Percentiles rank a stretch among this genome's conserved stretches.
Conservation (phyloP, 768 basidiomycete genomes). For the Hygrocybe punicea region DNA sequence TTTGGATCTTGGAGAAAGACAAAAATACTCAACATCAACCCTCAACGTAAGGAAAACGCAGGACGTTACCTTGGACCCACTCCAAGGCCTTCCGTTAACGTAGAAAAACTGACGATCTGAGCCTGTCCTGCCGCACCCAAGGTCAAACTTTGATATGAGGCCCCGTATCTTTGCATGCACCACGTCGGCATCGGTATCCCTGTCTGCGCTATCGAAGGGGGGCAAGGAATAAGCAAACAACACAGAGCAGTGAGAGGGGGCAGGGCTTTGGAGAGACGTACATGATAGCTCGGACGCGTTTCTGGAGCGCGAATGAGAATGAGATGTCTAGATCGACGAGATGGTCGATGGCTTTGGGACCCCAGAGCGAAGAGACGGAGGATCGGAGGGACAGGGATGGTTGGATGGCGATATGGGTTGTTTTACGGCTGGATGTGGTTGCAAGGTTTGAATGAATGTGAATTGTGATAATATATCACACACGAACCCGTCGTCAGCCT, state of each 20-base stretch:
- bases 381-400: constrained; percentile 60
- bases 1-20: too few species aligned
- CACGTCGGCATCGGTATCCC: constrained; percentile 13
- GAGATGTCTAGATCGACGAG: constrained; percentile 67
- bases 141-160: constrained; percentile 76
- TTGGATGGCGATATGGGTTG: constrained; percentile 67
- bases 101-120: constrained; percentile 91
- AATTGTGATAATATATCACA: too few species aligned
- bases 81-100: constrained; percentile 88
- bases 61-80: constrained; percentile 60
- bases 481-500: constrained; percentile 66
- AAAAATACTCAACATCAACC: too few species aligned
- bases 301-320: not conserved
- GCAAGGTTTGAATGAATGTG: not conserved
- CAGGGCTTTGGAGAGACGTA: constrained; percentile 14
- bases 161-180: constrained; percentile 63
- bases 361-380: constrained; percentile 78
- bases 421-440: constrained; percentile 48
- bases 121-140: constrained; percentile 71
- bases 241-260: not conserved
- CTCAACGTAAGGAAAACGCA: not conserved
- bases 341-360: constrained; percentile 72
- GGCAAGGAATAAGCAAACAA: not conserved
- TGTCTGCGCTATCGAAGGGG: not conserved
- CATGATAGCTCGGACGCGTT: not conserved